phyloP scores from a whole-genome alignment of 1,139 yeast genomes.

The Pichia cactophila region DNA sequence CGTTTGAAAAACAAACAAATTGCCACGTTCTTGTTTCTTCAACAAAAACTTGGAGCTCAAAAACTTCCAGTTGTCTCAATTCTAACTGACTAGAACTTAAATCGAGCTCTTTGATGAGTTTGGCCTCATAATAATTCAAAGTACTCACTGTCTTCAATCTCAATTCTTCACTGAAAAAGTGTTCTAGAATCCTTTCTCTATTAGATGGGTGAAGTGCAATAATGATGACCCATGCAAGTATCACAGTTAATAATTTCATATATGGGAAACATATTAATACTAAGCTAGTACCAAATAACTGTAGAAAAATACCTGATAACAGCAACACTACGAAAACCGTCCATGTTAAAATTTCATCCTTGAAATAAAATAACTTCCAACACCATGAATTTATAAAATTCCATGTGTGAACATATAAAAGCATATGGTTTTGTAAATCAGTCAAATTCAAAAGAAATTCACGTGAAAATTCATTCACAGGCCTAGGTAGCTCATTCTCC shows the following conservation, averaged over 20 bases:
- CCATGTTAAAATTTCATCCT: slow-evolving; percentile 56
- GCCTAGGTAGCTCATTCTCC: slow-evolving; percentile 50
- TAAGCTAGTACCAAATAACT: slow-evolving; percentile 18
- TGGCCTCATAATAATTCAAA: slow-evolving; percentile 41
- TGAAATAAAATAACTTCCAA: slow-evolving; percentile 55
- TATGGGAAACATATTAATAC: slow-evolving; percentile 31
- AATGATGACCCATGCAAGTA: slow-evolving; percentile 44
- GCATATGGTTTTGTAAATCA: slow-evolving; percentile 78
- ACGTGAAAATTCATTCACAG: slow-evolving; percentile 71
- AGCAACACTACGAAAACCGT: slow-evolving; percentile 37
- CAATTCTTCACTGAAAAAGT: slow-evolving; percentile 53
- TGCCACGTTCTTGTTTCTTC: slow-evolving; percentile 50
- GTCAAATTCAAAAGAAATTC: slow-evolving; percentile 75
- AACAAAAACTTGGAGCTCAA: slow-evolving; percentile 59
- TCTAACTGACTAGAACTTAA: slow-evolving; percentile 27
- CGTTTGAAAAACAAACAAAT: slow-evolving; percentile 46
- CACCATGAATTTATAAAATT: slow-evolving; percentile 48
- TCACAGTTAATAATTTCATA: slow-evolving; percentile 34
- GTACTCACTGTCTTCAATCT: slow-evolving; percentile 41
- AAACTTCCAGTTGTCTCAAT: slow-evolving; percentile 50
- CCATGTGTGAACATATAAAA: slow-evolving; percentile 56
- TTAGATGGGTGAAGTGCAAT: slow-evolving; percentile 49
- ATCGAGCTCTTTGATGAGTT: slow-evolving; percentile 30
- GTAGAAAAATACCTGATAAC: slow-evolving; percentile 26
- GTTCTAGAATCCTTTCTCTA: slow-evolving; percentile 38